Evolutionary conservation across 345 rosid species (phyloP).

Genomic region (Gossypium bickii): DNA sequence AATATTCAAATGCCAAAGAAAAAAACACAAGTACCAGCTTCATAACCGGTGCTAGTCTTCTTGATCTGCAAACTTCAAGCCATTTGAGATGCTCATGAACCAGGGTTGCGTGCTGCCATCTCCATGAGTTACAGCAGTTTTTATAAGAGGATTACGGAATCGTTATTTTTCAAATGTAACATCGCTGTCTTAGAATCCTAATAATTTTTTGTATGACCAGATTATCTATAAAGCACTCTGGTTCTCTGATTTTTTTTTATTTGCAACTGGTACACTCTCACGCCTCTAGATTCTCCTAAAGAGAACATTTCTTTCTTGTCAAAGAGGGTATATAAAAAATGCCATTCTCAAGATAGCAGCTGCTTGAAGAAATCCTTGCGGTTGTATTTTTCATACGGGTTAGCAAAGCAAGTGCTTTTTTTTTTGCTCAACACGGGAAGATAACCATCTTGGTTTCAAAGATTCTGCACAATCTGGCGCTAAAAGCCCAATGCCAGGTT

Average conservation of each 20-base stretch:
- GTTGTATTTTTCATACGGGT: background rate
- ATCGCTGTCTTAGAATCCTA: background rate
- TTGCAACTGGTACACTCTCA: conserved; percentile 8
- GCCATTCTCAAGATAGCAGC: background rate
- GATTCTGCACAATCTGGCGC: background rate
- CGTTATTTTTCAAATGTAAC: background rate
- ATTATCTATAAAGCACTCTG: background rate
- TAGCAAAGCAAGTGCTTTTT: background rate
- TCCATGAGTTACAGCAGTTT: background rate
- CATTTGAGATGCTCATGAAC: background rate
- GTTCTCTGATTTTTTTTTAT: background rate
- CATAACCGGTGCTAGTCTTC: background rate
- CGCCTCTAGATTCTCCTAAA: conserved; percentile 17
- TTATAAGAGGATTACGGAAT: background rate
- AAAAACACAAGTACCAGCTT: background rate
- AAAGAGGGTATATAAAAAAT: conserved; percentile 16
- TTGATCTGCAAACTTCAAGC: background rate
- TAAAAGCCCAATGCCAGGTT: conserved; percentile 5
- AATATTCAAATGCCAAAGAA: background rate
- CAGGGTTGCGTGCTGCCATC: background rate
- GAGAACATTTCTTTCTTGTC: conserved; percentile 15
- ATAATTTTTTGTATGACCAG: background rate
- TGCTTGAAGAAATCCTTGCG: conserved; percentile 8
- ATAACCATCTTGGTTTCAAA: background rate
- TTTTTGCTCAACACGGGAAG: background rate